Base-by-base conservation (phyloP, 1,139 yeast species). In the Kluyveromyces sp. region DNA sequence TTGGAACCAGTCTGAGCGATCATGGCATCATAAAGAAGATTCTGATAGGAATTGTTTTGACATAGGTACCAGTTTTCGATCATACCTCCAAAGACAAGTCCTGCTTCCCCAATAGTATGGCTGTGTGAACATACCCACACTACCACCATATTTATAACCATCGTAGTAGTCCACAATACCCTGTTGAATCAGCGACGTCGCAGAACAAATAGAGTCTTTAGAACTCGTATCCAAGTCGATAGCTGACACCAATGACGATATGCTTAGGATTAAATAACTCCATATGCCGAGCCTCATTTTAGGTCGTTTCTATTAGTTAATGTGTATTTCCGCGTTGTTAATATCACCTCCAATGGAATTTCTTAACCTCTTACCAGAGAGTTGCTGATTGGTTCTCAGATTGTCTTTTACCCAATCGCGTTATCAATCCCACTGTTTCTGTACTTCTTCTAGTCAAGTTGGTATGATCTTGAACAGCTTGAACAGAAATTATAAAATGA, bases 51-150 rank as follows among this genome's bases (percentile, higher is more conserved):
- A 7, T 53, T 53, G 57, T 79, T 77, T 45, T 67, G 61, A 59
- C 85, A 79, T 50, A 69, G 70, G 41, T 67, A 69, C 67, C 70
- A 72, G 60, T 75, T 77, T 53, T 75, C 80, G 31, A 79, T 52
- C 60, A 80, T 64, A 2, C 82, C 81, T 30, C 84, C 85, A 60
- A 78, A 79, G 1, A 81, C 82, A 63, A 77, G 81, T 36, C 85
- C 85, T 7, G 84, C 82, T 56, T 79, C 76, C 86, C 86, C 86
- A 80, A 66, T 79, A 80, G 65, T 80, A 78, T 1, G 84, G 85
- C 7, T 71, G 50, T 5, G 70, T 64, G 53, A 80, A 78, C 78
- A 75, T 73, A 4, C 86, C 86, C 2, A 78, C 75, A 4, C 75
- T 68, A 41, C 84, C 84, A 40, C 84, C 85, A 46, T 68, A 63